A percentile compares a stretch with the other conserved stretches of the same genome.
Evolutionary conservation across 108 stramenopile genomes (phyloP).

Genomic region (Licmophora abbreviata): DNA sequence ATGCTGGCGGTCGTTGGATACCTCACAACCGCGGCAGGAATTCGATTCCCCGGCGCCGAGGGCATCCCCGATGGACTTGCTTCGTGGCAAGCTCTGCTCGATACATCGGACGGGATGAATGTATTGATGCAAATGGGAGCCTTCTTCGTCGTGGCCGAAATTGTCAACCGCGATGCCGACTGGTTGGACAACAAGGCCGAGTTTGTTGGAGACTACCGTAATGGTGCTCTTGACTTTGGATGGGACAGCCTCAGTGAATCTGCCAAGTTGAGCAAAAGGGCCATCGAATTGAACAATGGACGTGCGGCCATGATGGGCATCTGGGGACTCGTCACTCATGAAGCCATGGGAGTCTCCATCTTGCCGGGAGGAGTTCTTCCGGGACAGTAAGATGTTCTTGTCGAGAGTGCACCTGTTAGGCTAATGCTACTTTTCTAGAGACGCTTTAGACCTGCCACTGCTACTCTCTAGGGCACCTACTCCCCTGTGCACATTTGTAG

Average conservation of each 20-base stretch:
- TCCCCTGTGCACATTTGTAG: no score
- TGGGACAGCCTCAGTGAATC: constrained; percentile 57
- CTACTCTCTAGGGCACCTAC: no score
- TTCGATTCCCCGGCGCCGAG: constrained; percentile 18
- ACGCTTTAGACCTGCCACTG: no score
- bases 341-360: constrained; percentile 44
- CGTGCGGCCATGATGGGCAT: constrained; percentile 87
- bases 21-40: background rate
- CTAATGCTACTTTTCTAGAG: no score
- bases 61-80: constrained; percentile 22
- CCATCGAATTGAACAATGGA: constrained; percentile 89
- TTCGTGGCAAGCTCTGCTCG: constrained; percentile 33
- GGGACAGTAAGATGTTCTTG: no score
- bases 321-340: constrained; percentile 71
- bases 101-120: no score
- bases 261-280: constrained; percentile 68
- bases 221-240: constrained; percentile 60
- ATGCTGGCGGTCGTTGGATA: constrained; percentile 43
- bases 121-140: constrained; percentile 42
- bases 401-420: no score
- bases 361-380: no score
- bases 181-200: constrained; percentile 21
- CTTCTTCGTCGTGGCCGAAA: constrained; percentile 39
- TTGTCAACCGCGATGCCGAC: constrained; percentile 7
- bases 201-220: constrained; percentile 69